Percentiles rank a stretch among this genome's conserved stretches.
These are phyloP conservation scores for Tanacetum coccineum DNA, from an alignment of 129 eudicot genomes.

Conservation along the genomic window DNA sequence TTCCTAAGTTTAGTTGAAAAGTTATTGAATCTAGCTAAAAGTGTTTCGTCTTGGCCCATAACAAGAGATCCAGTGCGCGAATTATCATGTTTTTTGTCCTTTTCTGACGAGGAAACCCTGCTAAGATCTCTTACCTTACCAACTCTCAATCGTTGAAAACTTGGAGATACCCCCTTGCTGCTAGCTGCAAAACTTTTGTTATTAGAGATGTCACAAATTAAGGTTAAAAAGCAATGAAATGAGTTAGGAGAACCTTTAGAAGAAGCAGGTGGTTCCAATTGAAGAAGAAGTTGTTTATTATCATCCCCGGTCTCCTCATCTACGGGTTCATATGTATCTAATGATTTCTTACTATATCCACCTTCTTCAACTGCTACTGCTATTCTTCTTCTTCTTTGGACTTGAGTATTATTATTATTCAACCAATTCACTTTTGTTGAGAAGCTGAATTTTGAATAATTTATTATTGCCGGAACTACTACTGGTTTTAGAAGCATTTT, in stretches of 20 bases:
- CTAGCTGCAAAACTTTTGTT: constrained; percentile 24
- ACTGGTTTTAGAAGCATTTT: no score
- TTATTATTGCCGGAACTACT: constrained; percentile 2
- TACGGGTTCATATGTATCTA: constrained; percentile 67
- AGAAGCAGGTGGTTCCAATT: constrained; percentile 55
- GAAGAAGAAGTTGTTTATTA: constrained; percentile 38
- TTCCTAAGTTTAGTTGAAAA: constrained; percentile 40
- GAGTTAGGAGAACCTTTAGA: no score
- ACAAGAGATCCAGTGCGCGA: constrained; percentile 15
- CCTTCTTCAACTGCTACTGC: constrained; percentile 23
- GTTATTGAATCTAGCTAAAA: constrained; percentile 21
- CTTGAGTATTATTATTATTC: no score
- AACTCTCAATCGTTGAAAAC: constrained; percentile 75
- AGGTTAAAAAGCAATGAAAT: no score
- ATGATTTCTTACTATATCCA: constrained; percentile 41
- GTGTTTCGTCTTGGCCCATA: constrained; percentile 28
- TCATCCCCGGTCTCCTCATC: constrained; percentile 62
- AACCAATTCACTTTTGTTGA: no score
- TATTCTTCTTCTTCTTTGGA: constrained; percentile 13
- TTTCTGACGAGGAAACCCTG: constrained; percentile 41
- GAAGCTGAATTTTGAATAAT: constrained; percentile 21
- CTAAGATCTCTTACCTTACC: constrained; percentile 54
- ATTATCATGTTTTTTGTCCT: constrained; percentile 25
- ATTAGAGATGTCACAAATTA: background rate
- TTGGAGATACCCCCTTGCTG: constrained; percentile 29